Evolutionary conservation across 768 basidiomycete genomes (phyloP), one percentile per base, ranked within the genome.

Genomic region (Phanerochaete carnosa): DNA sequence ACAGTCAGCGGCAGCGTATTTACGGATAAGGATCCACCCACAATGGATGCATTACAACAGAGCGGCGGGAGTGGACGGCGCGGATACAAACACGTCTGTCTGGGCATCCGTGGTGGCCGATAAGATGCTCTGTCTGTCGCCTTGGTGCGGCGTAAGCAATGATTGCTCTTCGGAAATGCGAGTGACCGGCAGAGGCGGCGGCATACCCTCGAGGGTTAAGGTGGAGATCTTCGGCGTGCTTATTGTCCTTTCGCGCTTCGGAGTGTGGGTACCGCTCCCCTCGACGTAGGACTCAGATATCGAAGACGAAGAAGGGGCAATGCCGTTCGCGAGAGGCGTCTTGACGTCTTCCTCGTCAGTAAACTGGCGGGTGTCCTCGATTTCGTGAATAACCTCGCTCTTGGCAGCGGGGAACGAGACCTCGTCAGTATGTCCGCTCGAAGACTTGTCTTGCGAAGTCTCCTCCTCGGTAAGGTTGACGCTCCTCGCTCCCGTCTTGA

Each of bases 401-500:
- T 11, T 23, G 13, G 16, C 32, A 1, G 32, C 39, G 11, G 13
- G 39, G 15, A 46, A 57, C 4, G 39, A 43, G 11, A 11, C 11
- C 30, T 46, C 37, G 19, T 62, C 61, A 23, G 29, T 43, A 22
- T 57, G 60, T 47, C 49, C 47, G n/a, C 35, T 35, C 29, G 22
- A 22, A 25, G 57, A 39, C 32, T 37, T 45, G 7, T 62, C 62
- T 19, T 62, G 56, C 11, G 29, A 56, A 5, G 23, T 26, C 11
- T 62, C 61, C n/a, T 62, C 57, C 33, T 58, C 57, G 15, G 46
- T 45, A 7, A 55, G 35, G 45, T 58, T 57, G n/a, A 76, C 73
- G 50, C 85, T 74, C 32, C 79, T 74, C 13, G 72, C 73, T 16
- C 83, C 86, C 5, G 87, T 85, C 65, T 80, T 81, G 56, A 81